Evolutionary conservation across 2,329 filamentous ascomycete species (phyloP).

Genomic region (Fusarium chuoi): DNA sequence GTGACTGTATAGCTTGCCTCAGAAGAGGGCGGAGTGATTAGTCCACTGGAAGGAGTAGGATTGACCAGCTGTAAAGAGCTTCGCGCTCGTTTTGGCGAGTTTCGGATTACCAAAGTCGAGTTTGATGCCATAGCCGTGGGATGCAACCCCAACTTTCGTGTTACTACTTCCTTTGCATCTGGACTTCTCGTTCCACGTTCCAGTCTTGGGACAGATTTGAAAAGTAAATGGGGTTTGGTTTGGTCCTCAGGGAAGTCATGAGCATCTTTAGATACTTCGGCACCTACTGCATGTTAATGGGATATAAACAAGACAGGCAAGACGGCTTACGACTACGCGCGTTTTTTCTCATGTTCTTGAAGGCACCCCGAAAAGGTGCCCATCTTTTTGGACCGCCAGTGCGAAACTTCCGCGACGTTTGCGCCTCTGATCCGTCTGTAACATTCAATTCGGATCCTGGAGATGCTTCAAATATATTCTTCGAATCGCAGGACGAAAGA

Average conservation of each 20-base stretch:
- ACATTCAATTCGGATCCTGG: slow-evolving; percentile 6
- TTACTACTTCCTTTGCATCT: slow-evolving; percentile 38
- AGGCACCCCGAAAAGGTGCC: slow-evolving; percentile 49
- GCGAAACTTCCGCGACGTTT: slow-evolving; percentile 38
- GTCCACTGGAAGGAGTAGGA: slow-evolving; percentile 21
- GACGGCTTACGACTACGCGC: slow-evolving; percentile 40
- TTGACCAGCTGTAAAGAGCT: slow-evolving; percentile 43
- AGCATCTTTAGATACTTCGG: slow-evolving; percentile 32
- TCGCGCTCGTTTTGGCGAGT: slow-evolving; percentile 27
- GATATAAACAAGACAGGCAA: not conserved
- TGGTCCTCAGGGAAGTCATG: not conserved
- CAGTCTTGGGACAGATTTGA: not conserved
- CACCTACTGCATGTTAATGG: slow-evolving; percentile 34
- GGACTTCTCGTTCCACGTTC: slow-evolving; percentile 28
- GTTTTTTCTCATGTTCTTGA: slow-evolving; percentile 48
- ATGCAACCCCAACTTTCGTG: slow-evolving; percentile 43
- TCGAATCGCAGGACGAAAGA: slow-evolving; percentile 25
- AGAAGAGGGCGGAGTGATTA: slow-evolving; percentile 45
- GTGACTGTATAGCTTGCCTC: slow-evolving; percentile 42
- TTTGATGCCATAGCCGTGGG: slow-evolving; percentile 41
- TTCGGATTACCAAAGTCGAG: slow-evolving; percentile 45
- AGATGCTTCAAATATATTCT: slow-evolving; percentile 10
- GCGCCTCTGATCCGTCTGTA: slow-evolving; percentile 9
- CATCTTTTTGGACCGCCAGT: slow-evolving; percentile 47
- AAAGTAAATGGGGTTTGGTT: not conserved